Base-by-base conservation (phyloP, 805 yeast species). In the Candida taoyuanica region DNA sequence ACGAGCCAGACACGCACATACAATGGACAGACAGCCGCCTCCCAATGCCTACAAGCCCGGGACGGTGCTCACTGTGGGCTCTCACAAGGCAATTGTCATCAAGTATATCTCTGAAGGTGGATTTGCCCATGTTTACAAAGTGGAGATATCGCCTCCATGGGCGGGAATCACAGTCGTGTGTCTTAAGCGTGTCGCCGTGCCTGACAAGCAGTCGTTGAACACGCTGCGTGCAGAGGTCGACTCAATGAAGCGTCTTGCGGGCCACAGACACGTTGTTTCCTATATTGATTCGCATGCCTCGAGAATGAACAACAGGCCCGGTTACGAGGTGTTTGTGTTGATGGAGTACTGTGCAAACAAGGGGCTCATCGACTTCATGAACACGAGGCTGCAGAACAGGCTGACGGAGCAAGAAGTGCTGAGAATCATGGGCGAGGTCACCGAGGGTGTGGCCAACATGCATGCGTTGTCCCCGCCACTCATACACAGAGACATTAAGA, bases 271-370 rank as follows among this genome's bases (percentile, higher is more conserved):
- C 56, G 78, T 93, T 44, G 98, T 93, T 2, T 79, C 86, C 3
- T 93, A 93, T 59, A 85, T 88, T 36, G 98, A 93, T 60, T 86
- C 96, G 3, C 96, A 93, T 64, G 98, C 98, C 6, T 78, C 94
- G 11, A 71, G 94, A 50, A 64, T 82, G 60, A 41, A 63, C 17
- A 41, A 53, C n/a, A 58, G 67, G 3, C 58, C 56, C 15, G 85
- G 84, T 12, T 85, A 84, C 50, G 94, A 83, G 57, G 95, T 85
- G 34, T 79, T 83, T 44, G 64, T 85, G 13, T 62, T 85, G 36
- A 85, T 85, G 94, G 95, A 85, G 53, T 79, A 76, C 50, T 85
- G 95, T 56, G 71, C 81, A 6, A 71, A 75, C 13, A 81, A 83
- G 43, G 89, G 93, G 1, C 63, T 85, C 40, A 83, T 85, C 31